phyloP scores from a whole-genome alignment of 2,329 filamentous ascomycete genomes.

The Aspergillus sp. region DNA sequence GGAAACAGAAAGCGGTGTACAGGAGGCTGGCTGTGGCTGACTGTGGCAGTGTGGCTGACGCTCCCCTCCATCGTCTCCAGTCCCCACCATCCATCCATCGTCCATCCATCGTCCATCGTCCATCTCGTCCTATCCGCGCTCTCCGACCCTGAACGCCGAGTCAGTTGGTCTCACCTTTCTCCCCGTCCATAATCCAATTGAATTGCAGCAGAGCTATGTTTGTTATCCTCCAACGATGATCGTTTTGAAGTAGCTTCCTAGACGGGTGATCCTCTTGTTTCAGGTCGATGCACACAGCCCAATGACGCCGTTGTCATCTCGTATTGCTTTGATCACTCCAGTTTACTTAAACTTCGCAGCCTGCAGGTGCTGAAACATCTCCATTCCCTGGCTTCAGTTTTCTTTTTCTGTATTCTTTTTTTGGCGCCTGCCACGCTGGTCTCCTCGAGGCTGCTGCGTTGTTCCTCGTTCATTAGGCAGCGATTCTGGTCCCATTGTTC shows the following conservation, averaged over 20 bases:
- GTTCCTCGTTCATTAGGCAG: slow-evolving; percentile 12
- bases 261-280: background rate
- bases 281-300: background rate
- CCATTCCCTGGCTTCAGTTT: background rate
- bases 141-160: background rate
- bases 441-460: background rate
- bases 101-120: background rate
- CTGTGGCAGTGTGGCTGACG: background rate
- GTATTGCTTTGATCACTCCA: background rate
- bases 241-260: background rate
- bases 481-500: background rate
- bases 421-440: slow-evolving; percentile 6
- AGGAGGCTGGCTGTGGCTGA: background rate
- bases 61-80: background rate
- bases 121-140: background rate
- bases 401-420: background rate
- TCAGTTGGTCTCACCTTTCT: background rate
- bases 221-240: background rate
- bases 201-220: background rate
- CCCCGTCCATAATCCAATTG: background rate
- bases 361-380: slow-evolving; percentile 8
- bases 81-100: no score
- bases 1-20: slow-evolving; percentile 13
- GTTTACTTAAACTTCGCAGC: background rate
- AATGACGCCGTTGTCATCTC: slow-evolving; percentile 1